phyloP scores from a whole-genome alignment of 768 basidiomycete species.

The Mrakia gelida region DNA sequence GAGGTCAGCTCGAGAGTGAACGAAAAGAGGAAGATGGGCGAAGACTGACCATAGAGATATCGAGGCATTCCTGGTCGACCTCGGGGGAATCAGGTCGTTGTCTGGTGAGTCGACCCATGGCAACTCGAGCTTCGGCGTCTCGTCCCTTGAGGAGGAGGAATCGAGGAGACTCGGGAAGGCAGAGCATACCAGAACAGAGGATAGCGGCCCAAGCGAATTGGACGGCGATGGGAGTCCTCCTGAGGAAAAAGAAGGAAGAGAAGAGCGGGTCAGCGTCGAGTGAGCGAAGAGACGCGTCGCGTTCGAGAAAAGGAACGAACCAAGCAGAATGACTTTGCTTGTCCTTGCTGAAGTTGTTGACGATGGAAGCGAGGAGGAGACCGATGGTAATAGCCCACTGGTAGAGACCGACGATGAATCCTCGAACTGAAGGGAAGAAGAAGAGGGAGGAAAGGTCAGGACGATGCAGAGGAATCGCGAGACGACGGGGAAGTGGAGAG shows the following conservation, averaged over 20 bases:
- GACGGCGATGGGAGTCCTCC: too few relatives aligned
- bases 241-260: too few relatives aligned
- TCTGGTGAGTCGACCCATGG: constrained; percentile 63
- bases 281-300: too few relatives aligned
- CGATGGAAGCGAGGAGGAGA: constrained; percentile 63
- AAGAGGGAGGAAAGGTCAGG: too few relatives aligned
- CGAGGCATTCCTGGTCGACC: constrained; percentile 49
- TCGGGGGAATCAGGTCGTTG: constrained; percentile 54
- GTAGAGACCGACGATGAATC: too few relatives aligned
- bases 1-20: too few relatives aligned
- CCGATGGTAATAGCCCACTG: constrained; percentile 68
- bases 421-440: too few relatives aligned
- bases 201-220: constrained; percentile 68
- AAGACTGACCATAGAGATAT: constrained; percentile 15
- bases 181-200: constrained; percentile 48
- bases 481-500: constrained; percentile 49
- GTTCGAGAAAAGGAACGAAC: too few relatives aligned
- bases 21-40: too few relatives aligned
- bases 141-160: constrained; percentile 67
- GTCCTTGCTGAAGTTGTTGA: constrained; percentile 63
- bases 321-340: constrained; percentile 34
- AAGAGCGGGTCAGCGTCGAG: too few relatives aligned
- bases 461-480: too few relatives aligned
- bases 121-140: constrained; percentile 55
- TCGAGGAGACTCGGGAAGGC: constrained; percentile 65